Conservation (phyloP, 2,329 filamentous ascomycete genomes). For the Pyrenochaeta sp. region DNA sequence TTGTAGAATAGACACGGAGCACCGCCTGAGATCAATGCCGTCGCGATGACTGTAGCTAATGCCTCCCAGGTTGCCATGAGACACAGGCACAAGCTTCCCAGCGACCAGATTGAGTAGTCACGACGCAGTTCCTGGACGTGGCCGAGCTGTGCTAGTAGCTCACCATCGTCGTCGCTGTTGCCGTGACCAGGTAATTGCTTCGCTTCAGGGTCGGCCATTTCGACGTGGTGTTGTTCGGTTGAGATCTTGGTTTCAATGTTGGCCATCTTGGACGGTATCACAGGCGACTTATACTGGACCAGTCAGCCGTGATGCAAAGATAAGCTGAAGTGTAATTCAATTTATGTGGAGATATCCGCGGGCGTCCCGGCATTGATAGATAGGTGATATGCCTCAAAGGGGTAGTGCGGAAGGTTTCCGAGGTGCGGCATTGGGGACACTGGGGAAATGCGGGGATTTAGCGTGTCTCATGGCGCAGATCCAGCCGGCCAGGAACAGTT, state of each 20-base stretch:
- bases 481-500: background rate
- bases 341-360: background rate
- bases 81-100: constrained; percentile 56
- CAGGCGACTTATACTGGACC: constrained; percentile 7
- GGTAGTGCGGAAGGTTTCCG: constrained; percentile 2
- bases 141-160: constrained; percentile 26
- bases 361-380: background rate
- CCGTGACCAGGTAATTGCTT: constrained; percentile 8
- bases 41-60: constrained; percentile 56
- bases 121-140: constrained; percentile 38
- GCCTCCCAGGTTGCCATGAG: constrained; percentile 64
- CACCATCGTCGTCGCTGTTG: constrained; percentile 22
- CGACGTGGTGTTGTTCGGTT: constrained; percentile 2
- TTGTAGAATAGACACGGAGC: constrained; percentile 59
- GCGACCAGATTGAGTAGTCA: constrained; percentile 56
- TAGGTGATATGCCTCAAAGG: constrained; percentile 2
- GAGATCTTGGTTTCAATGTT: constrained; percentile 8
- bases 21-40: constrained; percentile 56
- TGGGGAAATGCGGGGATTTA: constrained; percentile 3
- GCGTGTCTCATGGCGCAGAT: background rate
- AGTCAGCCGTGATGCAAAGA: constrained; percentile 3
- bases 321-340: constrained; percentile 5
- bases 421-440: background rate
- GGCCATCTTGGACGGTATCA: background rate
- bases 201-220: constrained; percentile 17